Conservation (phyloP, 345 rosid genomes). For the Corymbia maculata region DNA sequence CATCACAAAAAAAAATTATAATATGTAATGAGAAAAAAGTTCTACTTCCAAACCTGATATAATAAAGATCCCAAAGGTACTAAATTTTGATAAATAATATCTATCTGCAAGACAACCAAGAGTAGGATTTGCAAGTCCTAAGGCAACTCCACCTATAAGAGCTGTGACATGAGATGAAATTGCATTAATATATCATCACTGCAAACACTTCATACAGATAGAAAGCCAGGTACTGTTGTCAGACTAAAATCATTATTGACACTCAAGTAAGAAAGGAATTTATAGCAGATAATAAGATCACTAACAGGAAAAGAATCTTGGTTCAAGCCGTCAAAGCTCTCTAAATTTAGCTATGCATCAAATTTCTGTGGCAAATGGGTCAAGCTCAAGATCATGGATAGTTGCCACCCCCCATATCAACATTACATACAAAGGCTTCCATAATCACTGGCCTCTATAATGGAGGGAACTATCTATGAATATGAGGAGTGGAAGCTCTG, state of each 20-base stretch:
- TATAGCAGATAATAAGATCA: background rate
- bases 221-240: background rate
- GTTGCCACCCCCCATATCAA: background rate
- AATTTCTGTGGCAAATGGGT: background rate
- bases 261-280: background rate
- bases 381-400: background rate
- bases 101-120: conserved; percentile 83
- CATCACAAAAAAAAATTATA: background rate
- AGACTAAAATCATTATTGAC: background rate
- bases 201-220: background rate
- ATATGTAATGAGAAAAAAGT: background rate
- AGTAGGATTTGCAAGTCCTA: conserved; percentile 78
- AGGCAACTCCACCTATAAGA: conserved; percentile 66
- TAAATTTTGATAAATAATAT: conserved; percentile 59
- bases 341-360: background rate
- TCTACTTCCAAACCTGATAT: conserved; percentile 50
- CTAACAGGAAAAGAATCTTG: background rate
- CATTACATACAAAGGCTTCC: background rate
- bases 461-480: background rate
- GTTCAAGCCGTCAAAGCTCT: background rate
- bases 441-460: background rate
- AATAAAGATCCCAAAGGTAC: conserved; percentile 70
- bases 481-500: background rate
- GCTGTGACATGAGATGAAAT: conserved; percentile 35
- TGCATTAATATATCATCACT: background rate